Evolutionary conservation across 495 filamentous ascomycete species (phyloP), one percentile per base, ranked within the genome.

Genomic region (Filosporella fistucella): DNA sequence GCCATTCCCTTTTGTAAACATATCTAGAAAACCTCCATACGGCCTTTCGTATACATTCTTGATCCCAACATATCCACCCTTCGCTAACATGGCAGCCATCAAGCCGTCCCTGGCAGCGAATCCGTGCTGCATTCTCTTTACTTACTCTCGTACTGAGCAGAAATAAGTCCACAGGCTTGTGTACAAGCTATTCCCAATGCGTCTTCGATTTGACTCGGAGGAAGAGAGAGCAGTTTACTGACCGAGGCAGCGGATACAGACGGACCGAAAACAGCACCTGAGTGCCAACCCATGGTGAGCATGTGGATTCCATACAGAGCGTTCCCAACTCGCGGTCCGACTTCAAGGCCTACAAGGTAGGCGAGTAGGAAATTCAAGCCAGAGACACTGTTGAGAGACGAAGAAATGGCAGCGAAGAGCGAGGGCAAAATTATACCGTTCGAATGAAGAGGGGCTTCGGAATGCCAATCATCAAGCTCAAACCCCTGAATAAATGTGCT

Each of bases 41-140:
- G 41, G 47, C 18, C 65, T 50, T 40, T 74, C 68, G 25, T 63
- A 68, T 0, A 74, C 64, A 32, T 69, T 64, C 43, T 70, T 66
- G 35, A 76, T 72, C 0, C 71, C 72, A 5, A 51, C 47, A 51
- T 75, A 75, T 0, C 60, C 65, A 2, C 44, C 40, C 12, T 57
- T 48, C 3, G 69, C 66, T 30, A 73, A 37, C 9, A 75, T 39
- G 3, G 68, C 64, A 0, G 45, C 67, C 23, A 74, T 59, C 1
- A 72, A 62, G 0, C 69, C 70, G 35, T 66, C 74, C 1, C 69
- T 63, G 10, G 69, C 65, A 0, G 68, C 68, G 42, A 75, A 74
- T 1, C 62, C 70, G 41, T 73, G 70, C 47, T 72, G 67, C 66
- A 74, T 68, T 4, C 66, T 60, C 49, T 72, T 75, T 1, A 68